A percentile compares a stretch with the other conserved stretches of the same genome.
Evolutionary conservation across 2,329 filamentous ascomycete species (phyloP).

Genomic region (Thelonectria discophora): DNA sequence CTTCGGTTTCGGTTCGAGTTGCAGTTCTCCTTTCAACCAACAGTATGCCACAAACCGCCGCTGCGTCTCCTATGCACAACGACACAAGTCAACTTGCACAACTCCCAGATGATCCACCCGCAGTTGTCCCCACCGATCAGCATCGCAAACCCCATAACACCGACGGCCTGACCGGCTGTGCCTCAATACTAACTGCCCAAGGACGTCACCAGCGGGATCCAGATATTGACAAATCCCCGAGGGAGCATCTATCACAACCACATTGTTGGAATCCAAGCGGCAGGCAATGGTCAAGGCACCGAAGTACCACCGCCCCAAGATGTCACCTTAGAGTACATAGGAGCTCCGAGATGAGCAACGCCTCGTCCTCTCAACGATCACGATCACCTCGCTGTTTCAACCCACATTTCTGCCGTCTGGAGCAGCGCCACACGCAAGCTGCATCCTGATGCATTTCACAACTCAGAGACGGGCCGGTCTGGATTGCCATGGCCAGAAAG

Average conservation of each 20-base stretch:
- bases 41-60: no score
- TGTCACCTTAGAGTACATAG: not conserved
- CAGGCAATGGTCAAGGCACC: slow-evolving; percentile 18
- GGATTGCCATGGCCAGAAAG: not conserved
- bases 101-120: slow-evolving; percentile 17
- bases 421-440: not conserved
- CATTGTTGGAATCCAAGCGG: slow-evolving; percentile 18
- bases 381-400: not conserved
- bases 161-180: slow-evolving; percentile 39
- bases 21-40: not conserved
- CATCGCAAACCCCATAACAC: slow-evolving; percentile 30
- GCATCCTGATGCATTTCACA: slow-evolving; percentile 1
- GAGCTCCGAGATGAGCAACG: not conserved
- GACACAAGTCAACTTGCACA: not conserved
- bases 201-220: slow-evolving; percentile 22
- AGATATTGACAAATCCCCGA: slow-evolving; percentile 24
- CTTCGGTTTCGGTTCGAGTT: not conserved
- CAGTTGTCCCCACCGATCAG: slow-evolving; percentile 34
- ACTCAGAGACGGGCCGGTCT: not conserved
- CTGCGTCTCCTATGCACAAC: not conserved
- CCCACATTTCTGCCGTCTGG: not conserved
- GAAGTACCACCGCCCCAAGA: slow-evolving; percentile 24
- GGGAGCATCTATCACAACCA: slow-evolving; percentile 21
- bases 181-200: slow-evolving; percentile 31
- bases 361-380: not conserved